Evolutionary conservation across 2,329 filamentous ascomycete genomes (phyloP).

Genomic region (Ascochyta pisi): DNA sequence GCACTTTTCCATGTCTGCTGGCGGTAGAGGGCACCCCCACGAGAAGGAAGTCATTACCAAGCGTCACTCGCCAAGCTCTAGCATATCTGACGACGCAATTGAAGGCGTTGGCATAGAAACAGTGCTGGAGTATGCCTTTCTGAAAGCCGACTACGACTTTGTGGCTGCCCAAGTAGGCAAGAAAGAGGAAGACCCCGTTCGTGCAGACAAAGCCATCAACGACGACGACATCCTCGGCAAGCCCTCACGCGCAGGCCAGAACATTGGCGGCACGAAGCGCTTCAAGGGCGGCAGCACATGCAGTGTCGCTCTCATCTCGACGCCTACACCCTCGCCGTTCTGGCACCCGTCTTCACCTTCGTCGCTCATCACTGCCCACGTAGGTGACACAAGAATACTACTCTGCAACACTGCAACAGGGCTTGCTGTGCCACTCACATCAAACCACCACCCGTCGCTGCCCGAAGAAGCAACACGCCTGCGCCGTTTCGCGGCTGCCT

Average conservation of each 20-base stretch:
- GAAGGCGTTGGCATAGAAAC: constrained; percentile 71
- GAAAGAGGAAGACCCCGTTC: constrained; percentile 71
- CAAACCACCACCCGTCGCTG: constrained; percentile 89
- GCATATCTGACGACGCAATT: constrained; percentile 30
- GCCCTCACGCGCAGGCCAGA: constrained; percentile 56
- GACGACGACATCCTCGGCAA: constrained; percentile 81
- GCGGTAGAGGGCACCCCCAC: constrained; percentile 43
- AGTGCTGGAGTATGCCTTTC: constrained; percentile 88
- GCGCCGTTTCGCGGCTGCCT: constrained; percentile 82
- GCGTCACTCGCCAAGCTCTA: constrained; percentile 32
- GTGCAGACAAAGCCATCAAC: constrained; percentile 80
- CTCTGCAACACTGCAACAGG: constrained; percentile 88
- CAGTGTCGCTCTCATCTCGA: constrained; percentile 88
- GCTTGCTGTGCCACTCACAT: constrained; percentile 79
- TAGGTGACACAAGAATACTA: constrained; percentile 90
- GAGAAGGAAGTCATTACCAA: constrained; percentile 42
- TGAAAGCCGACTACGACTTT: constrained; percentile 94
- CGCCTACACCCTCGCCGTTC: constrained; percentile 87
- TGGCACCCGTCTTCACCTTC: constrained; percentile 91
- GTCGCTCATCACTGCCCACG: constrained; percentile 85
- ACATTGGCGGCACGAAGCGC: constrained; percentile 76
- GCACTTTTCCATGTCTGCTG: constrained; percentile 66
- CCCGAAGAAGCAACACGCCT: constrained; percentile 84
- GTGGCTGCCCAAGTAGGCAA: constrained; percentile 87
- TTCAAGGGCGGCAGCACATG: constrained; percentile 96